These are phyloP conservation scores for Taiwanofungus camphoratus DNA, from an alignment of 1,284 basidiomycete species.

Conservation along the genomic window DNA sequence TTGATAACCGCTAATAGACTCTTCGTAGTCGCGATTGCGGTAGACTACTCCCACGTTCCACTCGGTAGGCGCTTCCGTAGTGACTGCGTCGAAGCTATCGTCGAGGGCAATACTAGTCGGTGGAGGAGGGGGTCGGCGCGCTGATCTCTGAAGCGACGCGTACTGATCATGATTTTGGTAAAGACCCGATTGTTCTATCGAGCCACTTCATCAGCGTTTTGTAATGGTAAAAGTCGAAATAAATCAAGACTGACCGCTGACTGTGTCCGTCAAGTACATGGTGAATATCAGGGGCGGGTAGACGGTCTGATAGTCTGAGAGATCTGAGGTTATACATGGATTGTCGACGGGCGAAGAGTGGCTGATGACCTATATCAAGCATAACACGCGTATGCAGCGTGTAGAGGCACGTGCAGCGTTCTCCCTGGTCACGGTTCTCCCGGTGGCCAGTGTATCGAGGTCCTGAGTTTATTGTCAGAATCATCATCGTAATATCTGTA, in stretches of 20 bases:
- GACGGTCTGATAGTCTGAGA: background rate
- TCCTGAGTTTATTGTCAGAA: background rate
- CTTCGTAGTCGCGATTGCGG: slow-evolving; percentile 29
- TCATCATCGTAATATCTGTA: no score
- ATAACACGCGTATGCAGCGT: slow-evolving; percentile 28
- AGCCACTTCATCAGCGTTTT: background rate
- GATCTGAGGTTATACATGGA: background rate
- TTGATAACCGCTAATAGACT: slow-evolving; percentile 32
- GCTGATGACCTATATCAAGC: slow-evolving; percentile 10
- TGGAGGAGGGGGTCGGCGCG: slow-evolving; percentile 28
- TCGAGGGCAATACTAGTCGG: slow-evolving; percentile 33
- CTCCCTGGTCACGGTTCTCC: slow-evolving; percentile 7
- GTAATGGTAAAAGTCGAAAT: background rate
- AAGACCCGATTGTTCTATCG: slow-evolving; percentile 3
- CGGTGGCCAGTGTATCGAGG: background rate
- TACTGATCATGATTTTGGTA: slow-evolving; percentile 5
- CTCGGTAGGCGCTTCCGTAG: slow-evolving; percentile 29
- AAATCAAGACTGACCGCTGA: slow-evolving; percentile 11
- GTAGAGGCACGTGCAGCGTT: slow-evolving; percentile 13
- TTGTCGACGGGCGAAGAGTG: slow-evolving; percentile 5
- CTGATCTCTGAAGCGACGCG: slow-evolving; percentile 5
- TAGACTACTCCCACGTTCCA: slow-evolving; percentile 23
- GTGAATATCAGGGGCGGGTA: slow-evolving; percentile 9
- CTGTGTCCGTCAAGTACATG: slow-evolving; percentile 18
- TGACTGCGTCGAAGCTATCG: slow-evolving; percentile 38